phyloP scores from a whole-genome alignment of 1,139 yeast genomes.

The Saccharomyces hybrid region DNA sequence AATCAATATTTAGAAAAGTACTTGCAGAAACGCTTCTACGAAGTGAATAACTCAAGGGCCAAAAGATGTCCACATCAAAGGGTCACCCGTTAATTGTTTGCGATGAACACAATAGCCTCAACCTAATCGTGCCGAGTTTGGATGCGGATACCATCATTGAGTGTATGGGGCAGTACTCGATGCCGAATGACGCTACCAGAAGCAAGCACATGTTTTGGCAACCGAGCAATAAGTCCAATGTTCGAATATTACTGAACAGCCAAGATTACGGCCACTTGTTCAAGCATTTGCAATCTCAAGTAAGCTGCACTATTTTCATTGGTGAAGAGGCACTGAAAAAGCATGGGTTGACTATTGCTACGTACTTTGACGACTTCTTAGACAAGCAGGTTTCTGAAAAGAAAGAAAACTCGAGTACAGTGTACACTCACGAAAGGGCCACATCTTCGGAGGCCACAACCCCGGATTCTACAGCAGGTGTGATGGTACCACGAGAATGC shows the following conservation, averaged over 20 bases:
- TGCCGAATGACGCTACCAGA: neutral
- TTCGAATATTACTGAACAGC: neutral
- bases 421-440: neutral
- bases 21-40: neutral
- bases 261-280: neutral
- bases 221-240: neutral
- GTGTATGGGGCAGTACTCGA: neutral
- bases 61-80: neutral
- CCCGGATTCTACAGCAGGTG: neutral
- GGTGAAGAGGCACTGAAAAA: neutral
- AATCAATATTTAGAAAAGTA: no score
- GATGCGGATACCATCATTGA: neutral
- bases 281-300: neutral
- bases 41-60: neutral
- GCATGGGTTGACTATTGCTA: neutral
- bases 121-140: neutral
- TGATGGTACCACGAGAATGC: neutral
- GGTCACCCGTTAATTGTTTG: neutral
- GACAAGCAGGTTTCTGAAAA: neutral
- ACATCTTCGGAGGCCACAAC: neutral
- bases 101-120: neutral
- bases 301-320: neutral
- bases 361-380: neutral
- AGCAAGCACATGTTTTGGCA: neutral
- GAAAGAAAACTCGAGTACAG: neutral